Percentiles rank a stretch among this genome's conserved stretches.
Conservation (phyloP, 257 asterid genomes). For the Fraxinus americana region DNA sequence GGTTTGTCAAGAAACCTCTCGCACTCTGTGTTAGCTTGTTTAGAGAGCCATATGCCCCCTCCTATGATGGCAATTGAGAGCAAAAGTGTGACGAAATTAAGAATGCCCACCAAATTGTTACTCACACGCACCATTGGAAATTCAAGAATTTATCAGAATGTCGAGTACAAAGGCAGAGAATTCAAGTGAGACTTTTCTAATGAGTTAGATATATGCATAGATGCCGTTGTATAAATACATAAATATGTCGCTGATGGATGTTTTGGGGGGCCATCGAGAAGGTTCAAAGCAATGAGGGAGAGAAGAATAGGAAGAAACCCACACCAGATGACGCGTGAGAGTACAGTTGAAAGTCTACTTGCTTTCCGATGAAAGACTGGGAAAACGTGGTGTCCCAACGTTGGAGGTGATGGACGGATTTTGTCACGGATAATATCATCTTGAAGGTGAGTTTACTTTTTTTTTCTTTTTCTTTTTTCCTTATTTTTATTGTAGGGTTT, state of each 20-base stretch:
- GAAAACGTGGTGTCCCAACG: neutral
- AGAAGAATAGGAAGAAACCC: conserved; percentile 15
- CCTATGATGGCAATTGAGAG: conserved; percentile 77
- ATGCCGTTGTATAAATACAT: neutral
- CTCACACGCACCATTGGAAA: conserved; percentile 49
- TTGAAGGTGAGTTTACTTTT: no score
- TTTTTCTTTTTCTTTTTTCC: no score
- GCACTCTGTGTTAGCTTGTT: no score
- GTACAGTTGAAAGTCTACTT: conserved; percentile 10
- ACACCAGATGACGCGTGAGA: conserved; percentile 30
- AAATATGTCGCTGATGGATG: neutral
- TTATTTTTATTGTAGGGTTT: no score
- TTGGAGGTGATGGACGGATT: neutral
- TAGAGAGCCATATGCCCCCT: conserved; percentile 67
- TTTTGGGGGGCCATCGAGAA: neutral
- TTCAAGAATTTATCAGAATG: no score
- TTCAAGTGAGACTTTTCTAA: neutral
- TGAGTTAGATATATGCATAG: neutral
- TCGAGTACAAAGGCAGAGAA: neutral
- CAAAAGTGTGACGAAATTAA: conserved; percentile 64
- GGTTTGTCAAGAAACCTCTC: conserved; percentile 63
- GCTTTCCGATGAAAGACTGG: neutral
- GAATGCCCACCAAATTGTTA: conserved; percentile 41
- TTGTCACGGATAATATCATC: neutral
- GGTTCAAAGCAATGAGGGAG: neutral